These are phyloP conservation scores for Yamadazyma scolyti DNA, from an alignment of 805 yeast species.

Conservation along the genomic window DNA sequence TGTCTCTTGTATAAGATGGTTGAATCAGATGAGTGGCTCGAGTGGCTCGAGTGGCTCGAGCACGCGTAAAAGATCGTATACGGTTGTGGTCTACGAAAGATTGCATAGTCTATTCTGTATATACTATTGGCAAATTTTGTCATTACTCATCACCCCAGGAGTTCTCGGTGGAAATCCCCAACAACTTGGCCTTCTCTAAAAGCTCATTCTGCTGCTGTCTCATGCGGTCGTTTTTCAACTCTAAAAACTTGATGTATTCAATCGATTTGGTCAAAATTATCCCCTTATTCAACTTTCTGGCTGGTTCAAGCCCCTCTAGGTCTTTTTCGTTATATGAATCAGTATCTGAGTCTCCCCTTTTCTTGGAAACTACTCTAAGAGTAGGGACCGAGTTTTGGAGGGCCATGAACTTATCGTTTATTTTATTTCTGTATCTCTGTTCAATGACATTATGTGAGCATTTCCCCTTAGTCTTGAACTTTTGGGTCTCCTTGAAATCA, in stretches of 20 bases:
- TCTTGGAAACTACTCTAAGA: slow-evolving; percentile 26
- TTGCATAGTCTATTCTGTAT: too few species aligned
- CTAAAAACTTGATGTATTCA: slow-evolving; percentile 74
- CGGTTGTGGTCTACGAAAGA: too few species aligned
- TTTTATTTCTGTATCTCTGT: slow-evolving; percentile 41
- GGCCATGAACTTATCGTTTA: slow-evolving; percentile 38
- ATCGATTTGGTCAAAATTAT: slow-evolving; percentile 74
- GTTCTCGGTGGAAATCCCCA: slow-evolving; percentile 19
- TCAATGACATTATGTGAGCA: slow-evolving; percentile 41
- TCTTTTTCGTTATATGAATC: slow-evolving; percentile 24
- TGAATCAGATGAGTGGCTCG: too few species aligned
- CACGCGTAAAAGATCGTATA: too few species aligned
- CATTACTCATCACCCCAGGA: too few species aligned
- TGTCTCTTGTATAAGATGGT: too few species aligned
- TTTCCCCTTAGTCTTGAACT: slow-evolving; percentile 14
- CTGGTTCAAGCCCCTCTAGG: slow-evolving; percentile 74
- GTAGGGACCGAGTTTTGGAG: slow-evolving; percentile 39
- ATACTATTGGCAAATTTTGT: too few species aligned
- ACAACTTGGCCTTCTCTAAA: slow-evolving; percentile 28
- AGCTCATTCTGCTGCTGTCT: slow-evolving; percentile 51
- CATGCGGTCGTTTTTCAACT: slow-evolving; percentile 52
- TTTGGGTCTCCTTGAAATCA: too few species aligned
- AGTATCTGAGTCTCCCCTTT: slow-evolving; percentile 13
- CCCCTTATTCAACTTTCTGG: slow-evolving; percentile 72
- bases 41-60: too few species aligned